Evolutionary conservation across 495 filamentous ascomycete species (phyloP), one percentile per base, ranked within the genome.

Genomic region (Elaphomyces granulatus): DNA sequence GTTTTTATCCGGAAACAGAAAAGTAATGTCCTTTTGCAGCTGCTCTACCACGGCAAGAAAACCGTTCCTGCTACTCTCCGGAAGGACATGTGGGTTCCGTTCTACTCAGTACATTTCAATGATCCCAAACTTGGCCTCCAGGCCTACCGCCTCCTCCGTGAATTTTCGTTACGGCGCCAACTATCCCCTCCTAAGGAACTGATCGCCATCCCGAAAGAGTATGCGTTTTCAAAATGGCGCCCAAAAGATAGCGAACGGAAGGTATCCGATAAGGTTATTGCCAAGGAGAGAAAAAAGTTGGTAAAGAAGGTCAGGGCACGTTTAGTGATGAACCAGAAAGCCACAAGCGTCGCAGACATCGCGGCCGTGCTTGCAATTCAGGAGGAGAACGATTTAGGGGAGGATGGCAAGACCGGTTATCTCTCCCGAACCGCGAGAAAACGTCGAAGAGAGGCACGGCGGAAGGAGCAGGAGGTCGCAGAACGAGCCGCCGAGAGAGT

Each of bases 41-140:
- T 94, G 44, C 67, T 84, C 47, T 94, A 76, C 68, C 78, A 85
- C 37, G 90, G 87, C 66, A 94, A 94, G 63, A 90, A 98, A 52
- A 80, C 83, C 45, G 68, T 80, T 23, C 87, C 87, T 3, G 55
- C 75, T 39, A 66, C 71, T 36, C 60, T 96, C 33, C 85, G 90
- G 44, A 87, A 85, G 63, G 90, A 98, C 56, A 74, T 87, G 58
- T 98, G 90, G 90, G 60, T 59, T n/a, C 82, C 83, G 0, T 70
- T 90, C 51, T 83, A 75, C 42, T 70, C 78, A 31, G 75, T 94
- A 31, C 62, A 75, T 49, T 85, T 96, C 58, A 71, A 76, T 17
- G 58, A 67, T 20, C 57, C 67, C 31, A 50, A 66, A 28, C 60
- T 84, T 46, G 90, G 90, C 10, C 74, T 81, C 32, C 67, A 72